A percentile compares a stretch with the other conserved stretches of the same genome.
phyloP scores from a whole-genome alignment of 805 yeast genomes.

The Limtongozyma cylindracea region DNA sequence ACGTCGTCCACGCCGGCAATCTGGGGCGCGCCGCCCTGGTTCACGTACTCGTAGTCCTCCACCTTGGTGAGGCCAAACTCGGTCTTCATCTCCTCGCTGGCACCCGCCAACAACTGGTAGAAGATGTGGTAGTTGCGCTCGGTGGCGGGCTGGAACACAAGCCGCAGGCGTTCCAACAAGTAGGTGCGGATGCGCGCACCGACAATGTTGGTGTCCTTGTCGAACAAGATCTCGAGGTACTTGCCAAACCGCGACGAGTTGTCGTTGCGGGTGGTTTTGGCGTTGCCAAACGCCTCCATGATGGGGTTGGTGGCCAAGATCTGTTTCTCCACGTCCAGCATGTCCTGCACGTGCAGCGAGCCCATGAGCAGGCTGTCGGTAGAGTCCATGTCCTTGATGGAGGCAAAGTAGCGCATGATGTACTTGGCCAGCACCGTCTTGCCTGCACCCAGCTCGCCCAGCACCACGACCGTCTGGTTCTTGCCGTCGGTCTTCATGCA shows the following conservation, averaged over 20 bases:
- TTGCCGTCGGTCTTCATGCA: conserved; percentile 70
- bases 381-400: conserved; percentile 38
- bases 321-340: conserved; percentile 82
- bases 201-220: conserved; percentile 47
- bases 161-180: conserved; percentile 75
- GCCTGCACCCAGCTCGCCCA: conserved; percentile 98
- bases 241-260: conserved; percentile 96
- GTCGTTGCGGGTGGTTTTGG: conserved; percentile 91
- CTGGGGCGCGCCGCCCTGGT: conserved; percentile 61
- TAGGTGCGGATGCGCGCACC: conserved; percentile 93
- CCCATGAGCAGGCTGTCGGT: conserved; percentile 9
- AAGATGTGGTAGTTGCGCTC: conserved; percentile 93
- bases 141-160: conserved; percentile 75
- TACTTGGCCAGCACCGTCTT: conserved; percentile 93
- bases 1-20: conserved; percentile 69
- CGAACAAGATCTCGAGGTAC: conserved; percentile 76
- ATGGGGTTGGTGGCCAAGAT: conserved; percentile 92
- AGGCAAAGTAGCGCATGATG: conserved; percentile 92
- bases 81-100: conserved; percentile 24
- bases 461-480: conserved; percentile 89
- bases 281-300: conserved; percentile 97
- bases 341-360: conserved; percentile 22
- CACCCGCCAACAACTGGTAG: conserved; percentile 69
- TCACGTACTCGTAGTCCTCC: conserved; percentile 53
- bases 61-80: conserved; percentile 36